phyloP scores from a whole-genome alignment of 106 monocot genomes.

The Alisma plantagoaquatica region DNA sequence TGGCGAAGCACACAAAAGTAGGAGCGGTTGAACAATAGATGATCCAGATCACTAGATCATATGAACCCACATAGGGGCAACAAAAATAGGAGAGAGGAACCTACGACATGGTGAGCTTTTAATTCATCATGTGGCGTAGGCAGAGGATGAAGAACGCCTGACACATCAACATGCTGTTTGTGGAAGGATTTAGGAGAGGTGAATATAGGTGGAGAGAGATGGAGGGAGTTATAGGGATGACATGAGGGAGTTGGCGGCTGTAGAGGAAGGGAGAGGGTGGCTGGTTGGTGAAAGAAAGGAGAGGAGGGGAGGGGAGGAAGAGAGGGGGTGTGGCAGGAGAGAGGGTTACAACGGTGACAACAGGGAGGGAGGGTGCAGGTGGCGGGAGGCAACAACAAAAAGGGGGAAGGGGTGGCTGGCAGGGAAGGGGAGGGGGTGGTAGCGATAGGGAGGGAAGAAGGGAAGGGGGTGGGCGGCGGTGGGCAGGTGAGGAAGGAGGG shows the following conservation, averaged over 20 bases:
- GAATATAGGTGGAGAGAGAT: neutral
- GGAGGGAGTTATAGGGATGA: neutral
- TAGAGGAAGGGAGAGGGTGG: neutral
- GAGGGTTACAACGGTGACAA: neutral
- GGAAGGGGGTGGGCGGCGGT: neutral
- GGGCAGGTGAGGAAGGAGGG: neutral
- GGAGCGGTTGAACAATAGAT: no score
- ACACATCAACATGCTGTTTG: no score
- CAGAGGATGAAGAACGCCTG: no score
- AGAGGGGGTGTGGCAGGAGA: neutral
- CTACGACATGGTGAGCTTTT: no score
- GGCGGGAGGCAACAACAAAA: neutral
- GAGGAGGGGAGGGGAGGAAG: neutral
- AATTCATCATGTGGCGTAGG: neutral
- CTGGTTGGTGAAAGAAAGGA: neutral
- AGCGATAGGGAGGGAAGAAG: neutral
- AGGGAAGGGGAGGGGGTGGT: neutral
- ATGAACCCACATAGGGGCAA: no score
- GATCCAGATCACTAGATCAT: no score
- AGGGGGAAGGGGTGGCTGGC: neutral
- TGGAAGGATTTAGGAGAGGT: no score
- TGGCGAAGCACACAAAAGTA: no score
- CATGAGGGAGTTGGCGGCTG: neutral
- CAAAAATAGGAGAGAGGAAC: no score
- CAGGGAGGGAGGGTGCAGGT: neutral